Conservation (phyloP, 2,329 filamentous ascomycete genomes). For the Phialophora verrucosa region DNA sequence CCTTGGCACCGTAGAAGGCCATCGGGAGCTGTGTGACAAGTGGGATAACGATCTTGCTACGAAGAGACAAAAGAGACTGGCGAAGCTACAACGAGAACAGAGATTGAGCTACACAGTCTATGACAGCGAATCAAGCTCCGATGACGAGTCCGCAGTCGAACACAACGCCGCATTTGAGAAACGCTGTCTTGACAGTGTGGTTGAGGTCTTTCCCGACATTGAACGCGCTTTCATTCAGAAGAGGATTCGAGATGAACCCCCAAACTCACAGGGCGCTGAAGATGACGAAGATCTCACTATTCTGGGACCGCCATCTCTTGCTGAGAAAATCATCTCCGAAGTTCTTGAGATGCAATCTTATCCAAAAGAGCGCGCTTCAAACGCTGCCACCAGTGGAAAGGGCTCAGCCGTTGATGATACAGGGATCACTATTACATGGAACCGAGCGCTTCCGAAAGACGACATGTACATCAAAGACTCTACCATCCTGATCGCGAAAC, state of each 20-base stretch:
- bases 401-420: slow-evolving; percentile 44
- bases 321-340: slow-evolving; percentile 49
- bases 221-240: slow-evolving; percentile 48
- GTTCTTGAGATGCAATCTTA: slow-evolving; percentile 50
- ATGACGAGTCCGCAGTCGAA: slow-evolving; percentile 19
- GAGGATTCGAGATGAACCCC: slow-evolving; percentile 30
- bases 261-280: slow-evolving; percentile 38
- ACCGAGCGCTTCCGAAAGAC: slow-evolving; percentile 30
- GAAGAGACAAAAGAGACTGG: slow-evolving; percentile 17
- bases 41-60: slow-evolving; percentile 30
- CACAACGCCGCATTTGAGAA: slow-evolving; percentile 16
- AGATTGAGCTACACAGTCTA: slow-evolving; percentile 3
- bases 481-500: slow-evolving; percentile 40
- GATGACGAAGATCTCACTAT: slow-evolving; percentile 9
- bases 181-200: slow-evolving; percentile 45
- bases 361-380: slow-evolving; percentile 47
- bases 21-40: slow-evolving; percentile 35
- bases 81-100: slow-evolving; percentile 17
- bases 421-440: slow-evolving; percentile 43
- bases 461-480: slow-evolving; percentile 35
- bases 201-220: slow-evolving; percentile 56
- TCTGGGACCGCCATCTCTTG: slow-evolving; percentile 18
- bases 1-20: slow-evolving; percentile 32
- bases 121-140: slow-evolving; percentile 17
- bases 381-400: slow-evolving; percentile 43